These are phyloP conservation scores for Albophoma yamanashiensis DNA, from an alignment of 2,329 filamentous ascomycete species.

Conservation along the genomic window DNA sequence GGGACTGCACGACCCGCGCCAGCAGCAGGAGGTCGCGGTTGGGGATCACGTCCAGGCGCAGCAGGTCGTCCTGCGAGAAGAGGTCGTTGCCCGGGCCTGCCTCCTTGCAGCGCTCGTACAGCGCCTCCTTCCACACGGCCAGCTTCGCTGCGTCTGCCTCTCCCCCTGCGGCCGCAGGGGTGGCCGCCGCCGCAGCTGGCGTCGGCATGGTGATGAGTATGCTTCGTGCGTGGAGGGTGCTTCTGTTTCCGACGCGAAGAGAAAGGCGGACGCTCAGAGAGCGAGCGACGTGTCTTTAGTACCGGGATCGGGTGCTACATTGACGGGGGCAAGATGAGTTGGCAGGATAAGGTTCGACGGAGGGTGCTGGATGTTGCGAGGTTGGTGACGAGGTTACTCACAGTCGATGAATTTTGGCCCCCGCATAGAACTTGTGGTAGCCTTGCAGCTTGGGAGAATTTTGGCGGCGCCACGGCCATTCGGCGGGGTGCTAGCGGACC, in stretches of 20 bases:
- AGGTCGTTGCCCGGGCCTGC: conserved; percentile 34
- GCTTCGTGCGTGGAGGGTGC: not conserved
- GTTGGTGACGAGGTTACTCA: conserved; percentile 1
- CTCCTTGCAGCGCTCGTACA: conserved; percentile 45
- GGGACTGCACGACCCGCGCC: conserved; percentile 42
- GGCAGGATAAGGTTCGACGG: not conserved
- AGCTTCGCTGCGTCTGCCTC: conserved; percentile 31
- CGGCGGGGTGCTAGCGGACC: not conserved
- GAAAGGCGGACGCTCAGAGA: not conserved
- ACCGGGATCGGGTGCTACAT: not conserved
- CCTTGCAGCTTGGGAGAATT: not conserved
- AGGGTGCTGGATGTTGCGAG: not conserved
- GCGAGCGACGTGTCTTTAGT: not conserved
- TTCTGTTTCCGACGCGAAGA: not conserved
- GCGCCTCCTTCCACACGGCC: conserved; percentile 40
- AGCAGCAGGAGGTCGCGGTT: conserved; percentile 44
- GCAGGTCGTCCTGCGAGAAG: conserved; percentile 49
- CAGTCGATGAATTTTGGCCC: not conserved
- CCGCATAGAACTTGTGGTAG: not conserved
- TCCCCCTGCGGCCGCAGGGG: conserved; percentile 11
- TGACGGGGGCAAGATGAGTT: not conserved
- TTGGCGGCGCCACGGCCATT: not conserved
- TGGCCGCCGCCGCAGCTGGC: conserved; percentile 11
- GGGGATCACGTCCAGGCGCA: conserved; percentile 46
- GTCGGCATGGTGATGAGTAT: conserved; percentile 14